phyloP scores from a whole-genome alignment of 805 yeast genomes.

The Ogataea degrootiae region DNA sequence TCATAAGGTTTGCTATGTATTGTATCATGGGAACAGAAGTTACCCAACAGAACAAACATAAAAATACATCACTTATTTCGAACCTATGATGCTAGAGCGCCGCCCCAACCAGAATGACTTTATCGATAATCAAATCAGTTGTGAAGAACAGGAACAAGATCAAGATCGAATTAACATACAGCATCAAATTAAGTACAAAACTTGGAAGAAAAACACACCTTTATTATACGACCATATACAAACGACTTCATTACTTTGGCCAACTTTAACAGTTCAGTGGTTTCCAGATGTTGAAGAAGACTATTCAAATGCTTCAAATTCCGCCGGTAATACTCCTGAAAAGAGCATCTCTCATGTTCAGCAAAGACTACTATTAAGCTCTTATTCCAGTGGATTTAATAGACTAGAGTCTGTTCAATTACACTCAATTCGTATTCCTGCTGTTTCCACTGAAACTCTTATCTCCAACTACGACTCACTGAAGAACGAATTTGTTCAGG shows the following conservation, averaged over 20 bases:
- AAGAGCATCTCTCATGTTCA: slow-evolving; percentile 23
- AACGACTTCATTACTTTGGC: slow-evolving; percentile 58
- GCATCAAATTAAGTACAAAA: slow-evolving; percentile 34
- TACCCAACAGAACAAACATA: too few relatives aligned
- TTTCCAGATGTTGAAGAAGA: slow-evolving; percentile 47
- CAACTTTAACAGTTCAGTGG: slow-evolving; percentile 57
- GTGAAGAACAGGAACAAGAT: background rate
- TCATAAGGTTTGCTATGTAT: too few relatives aligned
- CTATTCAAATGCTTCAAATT: background rate
- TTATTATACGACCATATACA: slow-evolving; percentile 49
- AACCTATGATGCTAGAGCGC: too few relatives aligned
- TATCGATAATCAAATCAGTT: too few relatives aligned
- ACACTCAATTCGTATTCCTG: slow-evolving; percentile 9
- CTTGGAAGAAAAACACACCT: slow-evolving; percentile 61
- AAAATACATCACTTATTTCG: too few relatives aligned
- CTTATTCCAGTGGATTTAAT: slow-evolving; percentile 55
- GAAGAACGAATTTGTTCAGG: slow-evolving; percentile 27
- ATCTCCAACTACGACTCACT: slow-evolving; percentile 33
- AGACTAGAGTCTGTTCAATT: slow-evolving; percentile 22
- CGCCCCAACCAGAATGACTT: too few relatives aligned
- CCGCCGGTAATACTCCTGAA: background rate
- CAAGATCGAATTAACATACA: slow-evolving; percentile 7
- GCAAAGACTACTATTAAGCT: slow-evolving; percentile 51
- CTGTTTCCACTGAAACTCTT: slow-evolving; percentile 11
- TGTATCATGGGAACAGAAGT: too few relatives aligned